Percentiles rank a stretch among this genome's conserved stretches.
Evolutionary conservation across 768 basidiomycete species (phyloP).

Genomic region (Lactarius sanguifluus): DNA sequence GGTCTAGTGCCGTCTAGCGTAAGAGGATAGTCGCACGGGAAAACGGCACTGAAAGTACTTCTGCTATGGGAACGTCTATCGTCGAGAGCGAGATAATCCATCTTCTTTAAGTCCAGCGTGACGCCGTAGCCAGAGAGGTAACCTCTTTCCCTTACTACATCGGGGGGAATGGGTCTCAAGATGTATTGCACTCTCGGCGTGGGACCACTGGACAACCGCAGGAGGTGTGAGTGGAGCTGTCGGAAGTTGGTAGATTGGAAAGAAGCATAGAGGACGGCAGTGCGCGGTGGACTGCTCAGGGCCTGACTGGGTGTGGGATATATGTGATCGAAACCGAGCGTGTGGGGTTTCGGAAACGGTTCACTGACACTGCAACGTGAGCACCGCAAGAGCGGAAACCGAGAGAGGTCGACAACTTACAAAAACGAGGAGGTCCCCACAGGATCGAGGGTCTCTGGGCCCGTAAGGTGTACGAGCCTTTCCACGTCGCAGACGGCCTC

Average conservation of each 20-base stretch:
- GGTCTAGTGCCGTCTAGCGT: neutral
- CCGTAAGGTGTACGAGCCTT: constrained; percentile 52
- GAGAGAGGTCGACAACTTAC: constrained; percentile 33
- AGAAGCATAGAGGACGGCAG: constrained; percentile 78
- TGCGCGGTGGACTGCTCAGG: constrained; percentile 51
- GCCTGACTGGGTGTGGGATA: constrained; percentile 50
- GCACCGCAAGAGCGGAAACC: neutral
- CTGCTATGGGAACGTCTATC: constrained; percentile 56
- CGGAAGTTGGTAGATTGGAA: constrained; percentile 66
- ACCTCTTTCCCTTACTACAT: constrained; percentile 34
- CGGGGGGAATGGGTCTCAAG: constrained; percentile 63
- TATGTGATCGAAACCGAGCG: constrained; percentile 78
- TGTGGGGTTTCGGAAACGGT: constrained; percentile 44
- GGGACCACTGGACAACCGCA: constrained; percentile 46
- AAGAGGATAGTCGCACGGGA: neutral
- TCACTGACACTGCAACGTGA: constrained; percentile 28
- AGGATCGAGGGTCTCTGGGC: constrained; percentile 49
- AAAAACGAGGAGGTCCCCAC: constrained; percentile 31
- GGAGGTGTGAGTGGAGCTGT: constrained; percentile 65
- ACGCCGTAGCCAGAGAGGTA: constrained; percentile 90
- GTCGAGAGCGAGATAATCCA: constrained; percentile 92
- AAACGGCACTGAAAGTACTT: constrained; percentile 21
- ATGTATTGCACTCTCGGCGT: constrained; percentile 65
- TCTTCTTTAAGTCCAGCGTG: constrained; percentile 91
- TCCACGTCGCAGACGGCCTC: constrained; percentile 66